Percentiles rank a stretch among this genome's conserved stretches.
phyloP scores from a whole-genome alignment of 352 stramenopile genomes.

The Phytophthora chlamydospora region DNA sequence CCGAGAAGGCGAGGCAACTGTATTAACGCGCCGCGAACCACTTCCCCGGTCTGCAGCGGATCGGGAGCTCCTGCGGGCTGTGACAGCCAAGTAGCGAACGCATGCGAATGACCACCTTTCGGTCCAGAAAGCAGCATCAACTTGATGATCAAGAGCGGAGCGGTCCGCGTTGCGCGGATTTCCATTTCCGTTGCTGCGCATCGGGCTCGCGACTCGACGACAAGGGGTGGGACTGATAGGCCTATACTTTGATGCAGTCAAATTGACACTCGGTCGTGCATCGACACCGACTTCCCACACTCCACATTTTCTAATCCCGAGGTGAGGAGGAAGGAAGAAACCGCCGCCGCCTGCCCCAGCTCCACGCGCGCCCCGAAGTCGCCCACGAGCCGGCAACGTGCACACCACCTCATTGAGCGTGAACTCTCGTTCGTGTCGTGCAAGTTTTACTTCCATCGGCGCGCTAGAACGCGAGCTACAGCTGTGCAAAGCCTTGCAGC shows the following conservation, averaged over 20 bases:
- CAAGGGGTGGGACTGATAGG: conserved; percentile 34
- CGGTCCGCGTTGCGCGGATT: background rate
- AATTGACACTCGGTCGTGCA: background rate
- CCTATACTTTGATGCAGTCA: conserved; percentile 32
- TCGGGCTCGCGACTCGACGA: conserved; percentile 32
- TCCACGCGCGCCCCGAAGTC: background rate
- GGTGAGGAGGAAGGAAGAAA: conserved; percentile 28
- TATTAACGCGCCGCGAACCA: too few relatives aligned
- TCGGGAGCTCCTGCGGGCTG: too few relatives aligned
- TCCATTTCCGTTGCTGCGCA: conserved; percentile 23
- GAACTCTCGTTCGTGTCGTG: conserved; percentile 4
- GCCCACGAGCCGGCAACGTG: background rate
- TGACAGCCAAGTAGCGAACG: too few relatives aligned
- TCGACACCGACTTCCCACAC: conserved; percentile 17
- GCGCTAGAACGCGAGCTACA: conserved; percentile 2
- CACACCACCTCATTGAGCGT: background rate
- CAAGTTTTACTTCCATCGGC: conserved; percentile 1
- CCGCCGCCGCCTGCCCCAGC: conserved; percentile 5
- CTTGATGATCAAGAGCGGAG: background rate
- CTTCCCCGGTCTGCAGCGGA: too few relatives aligned
- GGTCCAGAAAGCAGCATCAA: conserved; percentile 19
- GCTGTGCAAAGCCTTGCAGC: background rate
- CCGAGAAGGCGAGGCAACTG: too few relatives aligned
- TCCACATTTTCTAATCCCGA: conserved; percentile 18
- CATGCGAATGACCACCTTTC: background rate